Evolutionary conservation across 2,329 filamentous ascomycete species (phyloP).

Genomic region (Trichoderma breve): DNA sequence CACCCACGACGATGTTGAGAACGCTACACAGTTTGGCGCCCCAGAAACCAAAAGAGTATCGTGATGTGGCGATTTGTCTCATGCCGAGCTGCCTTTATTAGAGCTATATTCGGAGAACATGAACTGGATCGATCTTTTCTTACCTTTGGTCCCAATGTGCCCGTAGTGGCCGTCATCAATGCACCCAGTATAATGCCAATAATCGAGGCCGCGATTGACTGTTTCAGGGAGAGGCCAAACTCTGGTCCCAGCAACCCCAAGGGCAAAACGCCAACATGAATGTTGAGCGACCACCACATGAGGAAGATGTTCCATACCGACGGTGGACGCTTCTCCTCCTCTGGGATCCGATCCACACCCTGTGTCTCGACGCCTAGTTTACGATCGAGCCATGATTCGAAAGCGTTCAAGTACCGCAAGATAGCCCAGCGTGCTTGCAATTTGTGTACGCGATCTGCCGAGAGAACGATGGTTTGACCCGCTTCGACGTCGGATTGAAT

Average conservation of each 20-base stretch:
- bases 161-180: not conserved
- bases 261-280: not conserved
- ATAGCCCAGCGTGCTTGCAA: not conserved
- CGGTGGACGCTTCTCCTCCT: not conserved
- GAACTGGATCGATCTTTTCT: not conserved
- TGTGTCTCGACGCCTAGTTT: conserved; percentile 1
- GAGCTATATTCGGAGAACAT: not conserved
- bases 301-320: conserved; percentile 4
- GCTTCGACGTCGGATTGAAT: not conserved
- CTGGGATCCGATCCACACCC: not conserved
- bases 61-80: conserved; percentile 22
- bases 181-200: not conserved
- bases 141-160: not conserved
- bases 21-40: conserved; percentile 26
- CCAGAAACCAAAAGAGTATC: conserved; percentile 26
- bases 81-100: not conserved
- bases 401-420: not conserved
- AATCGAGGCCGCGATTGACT: not conserved
- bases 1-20: conserved; percentile 26
- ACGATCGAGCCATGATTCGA: not conserved
- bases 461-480: not conserved
- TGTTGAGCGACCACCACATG: conserved; percentile 11
- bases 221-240: not conserved
- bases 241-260: not conserved
- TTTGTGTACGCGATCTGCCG: not conserved